Evolutionary conservation across 225 moss, liverwort and hornwort species (phyloP), one percentile per base, ranked within the genome.

Genomic region (Pleurozium schreberi): DNA sequence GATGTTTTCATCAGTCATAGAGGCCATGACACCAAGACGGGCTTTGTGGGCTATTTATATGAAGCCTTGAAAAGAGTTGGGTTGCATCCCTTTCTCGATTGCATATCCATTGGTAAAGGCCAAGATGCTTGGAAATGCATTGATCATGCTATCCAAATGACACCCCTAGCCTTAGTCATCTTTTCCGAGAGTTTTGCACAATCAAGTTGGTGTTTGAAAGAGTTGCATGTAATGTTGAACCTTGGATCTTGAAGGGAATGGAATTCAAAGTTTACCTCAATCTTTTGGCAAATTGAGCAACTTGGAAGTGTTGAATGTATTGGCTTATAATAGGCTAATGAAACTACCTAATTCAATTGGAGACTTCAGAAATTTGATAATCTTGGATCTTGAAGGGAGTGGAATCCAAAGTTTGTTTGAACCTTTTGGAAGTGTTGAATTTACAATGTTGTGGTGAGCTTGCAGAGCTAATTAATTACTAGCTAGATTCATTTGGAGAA

Each of bases 271-370:
- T 42, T 70, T 70, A 25, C 14, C 14, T 5, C 1, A 26, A 1
- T 42, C 43, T 42, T 42, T 70, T 42, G 42, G 42, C 14, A 26
- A 55, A 5, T 55, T 55, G 55, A 55, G 18, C 18, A 55, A 55
- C 18, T 55, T 55, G 17, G 17, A 55, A 55, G 55, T 17, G 55
- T 55, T 18, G 18, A 55, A 55, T 18, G 18, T 55, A 55, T 7
- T 4, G 52, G 12, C 14, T 52, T 52, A 14, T 52, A 4, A 4
- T 1, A 1, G 6, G 2, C 21, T 38, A 0, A 0, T 3, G 38
- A 0, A 2, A 1, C 6, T 67, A 6, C n/a, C n/a, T 7, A 4
- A 22, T 22, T 68, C 7, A 1, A 21, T 68, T 7, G n/a, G n/a
- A 12, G 12, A 7, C 4, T 13, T n/a, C 2, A 12, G 12, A 22